Evolutionary conservation across 129 eudicot species (phyloP).

Genomic region (Oenanthe sinensis): DNA sequence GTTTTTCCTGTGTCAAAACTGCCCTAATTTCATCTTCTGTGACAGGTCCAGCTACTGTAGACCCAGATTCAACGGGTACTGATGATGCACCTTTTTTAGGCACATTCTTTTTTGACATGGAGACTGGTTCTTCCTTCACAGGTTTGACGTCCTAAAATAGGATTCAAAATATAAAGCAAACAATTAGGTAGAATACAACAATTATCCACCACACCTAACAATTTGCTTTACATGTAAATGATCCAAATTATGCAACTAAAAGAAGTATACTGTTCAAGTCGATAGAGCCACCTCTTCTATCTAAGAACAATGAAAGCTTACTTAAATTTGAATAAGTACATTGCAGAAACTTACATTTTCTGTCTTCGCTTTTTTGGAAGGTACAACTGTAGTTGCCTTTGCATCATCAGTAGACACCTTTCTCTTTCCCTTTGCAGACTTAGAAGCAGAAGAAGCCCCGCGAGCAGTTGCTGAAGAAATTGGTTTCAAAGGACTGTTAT

Average conservation of each 20-base stretch:
- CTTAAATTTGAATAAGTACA: neutral
- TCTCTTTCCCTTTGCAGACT: conserved; percentile 80
- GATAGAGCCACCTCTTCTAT: neutral
- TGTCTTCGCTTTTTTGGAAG: conserved; percentile 73
- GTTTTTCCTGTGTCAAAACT: conserved; percentile 54
- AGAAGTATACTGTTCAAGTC: neutral
- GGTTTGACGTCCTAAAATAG: conserved; percentile 58
- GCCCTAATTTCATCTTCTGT: conserved; percentile 87
- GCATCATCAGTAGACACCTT: conserved; percentile 52
- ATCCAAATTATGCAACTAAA: neutral
- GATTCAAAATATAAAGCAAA: neutral
- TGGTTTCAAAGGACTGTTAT: conserved; percentile 53
- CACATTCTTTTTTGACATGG: conserved; percentile 31
- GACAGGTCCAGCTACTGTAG: conserved; percentile 51
- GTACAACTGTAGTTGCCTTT: conserved; percentile 36
- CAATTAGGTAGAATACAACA: neutral
- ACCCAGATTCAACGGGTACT: conserved; percentile 32
- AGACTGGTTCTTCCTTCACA: conserved; percentile 42
- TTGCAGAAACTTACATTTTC: conserved; percentile 41
- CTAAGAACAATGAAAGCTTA: neutral
- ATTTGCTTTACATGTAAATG: neutral
- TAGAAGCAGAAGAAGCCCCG: conserved; percentile 54
- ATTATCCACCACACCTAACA: neutral
- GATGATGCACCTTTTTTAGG: conserved; percentile 35
- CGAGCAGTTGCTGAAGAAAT: conserved; percentile 43